Conservation (phyloP, 2,329 filamentous ascomycete species). For the Hirsutella minnesotensis region DNA sequence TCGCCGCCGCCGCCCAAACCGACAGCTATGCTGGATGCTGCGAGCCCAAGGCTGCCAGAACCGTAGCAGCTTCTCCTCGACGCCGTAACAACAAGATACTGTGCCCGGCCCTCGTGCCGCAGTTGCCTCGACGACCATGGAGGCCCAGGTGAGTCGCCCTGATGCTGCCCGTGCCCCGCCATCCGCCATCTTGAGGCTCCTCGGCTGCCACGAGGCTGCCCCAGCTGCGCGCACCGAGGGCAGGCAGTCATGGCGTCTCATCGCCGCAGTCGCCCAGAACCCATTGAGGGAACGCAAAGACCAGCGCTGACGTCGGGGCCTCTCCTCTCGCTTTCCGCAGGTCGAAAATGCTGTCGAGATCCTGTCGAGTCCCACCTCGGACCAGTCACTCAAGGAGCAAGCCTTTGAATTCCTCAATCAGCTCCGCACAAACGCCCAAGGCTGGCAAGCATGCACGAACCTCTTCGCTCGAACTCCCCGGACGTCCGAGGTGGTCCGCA, state of each 20-base stretch:
- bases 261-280: no score
- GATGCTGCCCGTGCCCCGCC: background rate
- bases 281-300: no score
- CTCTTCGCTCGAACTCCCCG: constrained; percentile 74
- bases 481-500: constrained; percentile 70
- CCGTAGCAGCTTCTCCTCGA: constrained; percentile 27
- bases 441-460: constrained; percentile 79
- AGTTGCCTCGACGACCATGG: constrained; percentile 24
- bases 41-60: constrained; percentile 26
- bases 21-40: constrained; percentile 31
- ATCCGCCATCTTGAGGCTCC: background rate
- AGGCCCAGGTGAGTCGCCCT: constrained; percentile 33
- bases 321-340: constrained; percentile 30
- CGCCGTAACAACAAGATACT: constrained; percentile 4
- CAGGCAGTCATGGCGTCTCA: no score
- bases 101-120: constrained; percentile 7
- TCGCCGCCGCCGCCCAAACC: constrained; percentile 17
- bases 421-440: constrained; percentile 68
- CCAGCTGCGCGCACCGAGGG: no score
- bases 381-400: constrained; percentile 64
- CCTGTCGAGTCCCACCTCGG: constrained; percentile 70
- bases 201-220: no score
- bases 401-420: constrained; percentile 73
- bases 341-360: constrained; percentile 94
- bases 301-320: background rate